Base-by-base conservation (phyloP, 768 basidiomycete species). In the Bullera alba region DNA sequence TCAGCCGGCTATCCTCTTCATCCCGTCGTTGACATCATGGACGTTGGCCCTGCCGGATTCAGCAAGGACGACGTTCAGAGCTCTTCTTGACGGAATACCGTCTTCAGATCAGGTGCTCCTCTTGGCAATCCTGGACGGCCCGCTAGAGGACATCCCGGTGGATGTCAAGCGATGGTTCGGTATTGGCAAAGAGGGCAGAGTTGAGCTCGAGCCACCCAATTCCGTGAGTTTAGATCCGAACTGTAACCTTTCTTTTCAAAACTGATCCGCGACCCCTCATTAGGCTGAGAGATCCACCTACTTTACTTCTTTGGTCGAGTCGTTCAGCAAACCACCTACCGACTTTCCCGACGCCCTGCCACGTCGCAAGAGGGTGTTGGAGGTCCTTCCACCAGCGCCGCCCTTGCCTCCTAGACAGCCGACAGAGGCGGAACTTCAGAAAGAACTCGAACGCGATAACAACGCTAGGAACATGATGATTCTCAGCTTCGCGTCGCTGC, bases 121-220 rank as follows among this genome's bases (percentile, higher is more conserved):
- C 4, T 79, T 99, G 8, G 92, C 87, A 10, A 78, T 97, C 19
- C 83, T 88, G 16, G 92, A 97, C 52, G 89, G 86, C 1, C 66
- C 77, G 0, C 82, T 86, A 63, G 63, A 76, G 3, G 76, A 80
- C 4, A 75, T 97, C 0, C 89, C 90, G 0, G 70, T 73, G 1
- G 95, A 97, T 58, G 88, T 97, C 19, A 80, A 82, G 39, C 77
- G 80, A 4, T 97, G 95, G 93, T 99, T 99, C 61, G 95, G 93
- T 0, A 70, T 73, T 41, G 75, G 79, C 1, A 79, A 79, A 35
- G 83, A 85, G 36, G 89, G 84, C 60, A 82, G 86, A 16, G 77
- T 96, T n/a, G 73, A 76, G 27, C 75, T 96, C 14, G 56, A 65
- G 0, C 35, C 61, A 2, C 87, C 92, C 0, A 75, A 73, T 0